phyloP scores from a whole-genome alignment of 257 asterid genomes.

The Fraxinus cuspidata region DNA sequence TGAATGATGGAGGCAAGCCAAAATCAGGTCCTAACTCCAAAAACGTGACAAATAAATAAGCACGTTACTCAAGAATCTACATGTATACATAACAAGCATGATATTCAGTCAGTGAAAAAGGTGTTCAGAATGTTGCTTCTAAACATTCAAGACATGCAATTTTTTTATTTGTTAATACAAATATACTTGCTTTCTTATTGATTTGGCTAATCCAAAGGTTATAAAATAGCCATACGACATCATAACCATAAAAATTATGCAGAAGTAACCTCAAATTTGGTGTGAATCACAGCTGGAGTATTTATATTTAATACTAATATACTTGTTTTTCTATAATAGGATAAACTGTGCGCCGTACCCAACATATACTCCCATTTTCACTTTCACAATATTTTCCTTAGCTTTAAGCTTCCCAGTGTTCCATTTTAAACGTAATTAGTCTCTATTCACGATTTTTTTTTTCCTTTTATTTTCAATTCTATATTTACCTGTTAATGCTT shows the following conservation, averaged over 20 bases:
- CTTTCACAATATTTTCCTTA: background rate
- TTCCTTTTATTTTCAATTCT: too few species aligned
- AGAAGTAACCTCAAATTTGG: background rate
- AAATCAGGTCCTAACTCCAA: slow-evolving; percentile 74
- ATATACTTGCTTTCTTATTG: background rate
- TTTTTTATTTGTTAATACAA: background rate
- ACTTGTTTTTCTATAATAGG: too few species aligned
- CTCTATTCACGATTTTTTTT: background rate
- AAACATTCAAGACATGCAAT: background rate
- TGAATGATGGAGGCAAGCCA: slow-evolving; percentile 65
- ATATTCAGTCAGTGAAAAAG: background rate
- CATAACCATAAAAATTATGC: background rate
- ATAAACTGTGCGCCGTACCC: too few species aligned
- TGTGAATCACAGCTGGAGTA: background rate
- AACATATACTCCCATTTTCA: background rate
- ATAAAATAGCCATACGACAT: background rate
- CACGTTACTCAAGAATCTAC: slow-evolving; percentile 1
- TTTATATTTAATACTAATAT: background rate
- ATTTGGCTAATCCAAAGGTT: background rate
- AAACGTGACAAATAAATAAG: slow-evolving; percentile 1
- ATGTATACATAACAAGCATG: background rate
- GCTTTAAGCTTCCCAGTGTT: background rate
- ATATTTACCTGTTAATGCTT: too few species aligned
- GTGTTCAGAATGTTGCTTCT: background rate
- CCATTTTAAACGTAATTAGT: too few species aligned